A percentile compares a stretch with the other conserved stretches of the same genome.
phyloP scores from a whole-genome alignment of 2,329 filamentous ascomycete genomes.

The Lecanicillium sp. region DNA sequence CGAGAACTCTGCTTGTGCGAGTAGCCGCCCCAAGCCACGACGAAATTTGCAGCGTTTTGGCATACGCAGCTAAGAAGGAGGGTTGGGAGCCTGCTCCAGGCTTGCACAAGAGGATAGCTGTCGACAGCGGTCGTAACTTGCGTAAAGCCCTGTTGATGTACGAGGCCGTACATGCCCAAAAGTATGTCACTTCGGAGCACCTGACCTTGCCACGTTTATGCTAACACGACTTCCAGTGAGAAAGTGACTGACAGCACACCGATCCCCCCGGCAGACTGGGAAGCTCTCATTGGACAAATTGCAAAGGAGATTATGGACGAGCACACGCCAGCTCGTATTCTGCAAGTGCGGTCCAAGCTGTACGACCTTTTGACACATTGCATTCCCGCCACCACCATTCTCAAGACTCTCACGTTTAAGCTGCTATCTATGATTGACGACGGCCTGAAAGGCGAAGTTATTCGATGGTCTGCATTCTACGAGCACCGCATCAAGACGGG shows the following conservation, averaged over 20 bases:
- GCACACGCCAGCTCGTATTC: conserved; percentile 79
- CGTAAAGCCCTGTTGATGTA: conserved; percentile 91
- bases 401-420: conserved; percentile 93
- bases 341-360: conserved; percentile 85
- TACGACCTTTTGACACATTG: conserved; percentile 97
- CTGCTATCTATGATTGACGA: conserved; percentile 83
- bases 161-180: conserved; percentile 93
- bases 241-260: conserved; percentile 79
- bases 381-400: conserved; percentile 87
- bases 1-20: conserved; percentile 80
- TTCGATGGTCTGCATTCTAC: conserved; percentile 95
- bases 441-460: conserved; percentile 79
- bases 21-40: conserved; percentile 81
- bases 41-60: conserved; percentile 76
- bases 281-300: conserved; percentile 79
- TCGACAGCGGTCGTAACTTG: conserved; percentile 84
- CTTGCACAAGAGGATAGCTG: conserved; percentile 77
- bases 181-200: conserved; percentile 47
- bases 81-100: conserved; percentile 69
- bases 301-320: conserved; percentile 92
- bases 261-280: conserved; percentile 95
- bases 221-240: conserved; percentile 49
- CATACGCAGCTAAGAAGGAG: conserved; percentile 64
- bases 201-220: neutral
- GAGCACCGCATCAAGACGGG: conserved; percentile 91